phyloP scores from a whole-genome alignment of 2,329 filamentous ascomycete species.

The Scytalidium sp. region DNA sequence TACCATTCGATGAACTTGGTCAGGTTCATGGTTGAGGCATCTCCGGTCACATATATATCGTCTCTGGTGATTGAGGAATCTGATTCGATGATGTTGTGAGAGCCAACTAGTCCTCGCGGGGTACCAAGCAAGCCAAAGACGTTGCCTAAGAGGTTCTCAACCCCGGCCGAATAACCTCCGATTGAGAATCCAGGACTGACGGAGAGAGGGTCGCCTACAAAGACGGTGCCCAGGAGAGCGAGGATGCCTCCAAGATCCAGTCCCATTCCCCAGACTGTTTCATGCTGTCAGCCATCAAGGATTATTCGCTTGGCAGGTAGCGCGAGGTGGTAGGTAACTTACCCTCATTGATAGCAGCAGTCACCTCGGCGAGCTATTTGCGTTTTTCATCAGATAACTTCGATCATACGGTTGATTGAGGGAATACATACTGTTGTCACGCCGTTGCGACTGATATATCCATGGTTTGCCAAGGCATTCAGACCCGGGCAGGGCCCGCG shows the following conservation, averaged over 20 bases:
- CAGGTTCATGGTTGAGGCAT: slow-evolving; percentile 47
- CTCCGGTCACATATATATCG: slow-evolving; percentile 24
- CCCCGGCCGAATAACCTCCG: slow-evolving; percentile 22
- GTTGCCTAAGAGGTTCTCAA: slow-evolving; percentile 10
- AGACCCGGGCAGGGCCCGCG: slow-evolving; percentile 37
- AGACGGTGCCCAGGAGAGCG: slow-evolving; percentile 40
- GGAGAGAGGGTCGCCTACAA: slow-evolving; percentile 40
- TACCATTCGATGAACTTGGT: slow-evolving; percentile 44
- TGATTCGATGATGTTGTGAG: slow-evolving; percentile 24
- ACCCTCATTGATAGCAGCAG: slow-evolving; percentile 33
- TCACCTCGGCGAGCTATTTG: slow-evolving; percentile 14
- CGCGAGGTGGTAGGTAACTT: background rate
- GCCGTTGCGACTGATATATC: slow-evolving; percentile 38
- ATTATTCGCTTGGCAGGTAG: too few relatives aligned
- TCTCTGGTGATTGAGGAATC: slow-evolving; percentile 22
- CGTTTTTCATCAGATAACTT: slow-evolving; percentile 4
- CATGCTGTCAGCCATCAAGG: background rate
- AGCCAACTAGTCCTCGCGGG: slow-evolving; percentile 21
- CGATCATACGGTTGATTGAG: slow-evolving; percentile 11
- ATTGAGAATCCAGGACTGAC: slow-evolving; percentile 42
- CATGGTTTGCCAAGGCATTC: slow-evolving; percentile 40
- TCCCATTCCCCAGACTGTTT: slow-evolving; percentile 34
- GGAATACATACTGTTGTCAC: slow-evolving; percentile 22
- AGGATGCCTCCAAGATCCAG: slow-evolving; percentile 36
- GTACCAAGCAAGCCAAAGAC: slow-evolving; percentile 39